Percentiles rank a stretch among this genome's conserved stretches.
These are phyloP conservation scores for Sphagnum contortum DNA, from an alignment of 225 moss, liverwort and hornwort genomes.

Conservation along the genomic window DNA sequence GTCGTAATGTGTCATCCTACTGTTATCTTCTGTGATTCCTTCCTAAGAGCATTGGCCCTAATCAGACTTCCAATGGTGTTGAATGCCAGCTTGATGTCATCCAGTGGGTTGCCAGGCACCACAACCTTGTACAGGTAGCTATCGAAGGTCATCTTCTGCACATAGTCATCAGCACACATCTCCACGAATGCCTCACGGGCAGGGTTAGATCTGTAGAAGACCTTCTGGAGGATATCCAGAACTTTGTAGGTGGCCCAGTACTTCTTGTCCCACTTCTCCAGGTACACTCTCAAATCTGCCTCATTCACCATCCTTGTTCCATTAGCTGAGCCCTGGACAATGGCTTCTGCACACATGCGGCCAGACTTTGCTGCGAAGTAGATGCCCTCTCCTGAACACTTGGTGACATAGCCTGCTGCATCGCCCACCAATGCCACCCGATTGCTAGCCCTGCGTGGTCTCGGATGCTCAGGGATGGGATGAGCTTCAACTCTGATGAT, in stretches of 20 bases:
- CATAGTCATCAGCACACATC: constrained; percentile 96
- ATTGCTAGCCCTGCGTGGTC: constrained; percentile 62
- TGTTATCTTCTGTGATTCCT: constrained; percentile 49
- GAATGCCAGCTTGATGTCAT: constrained; percentile 88
- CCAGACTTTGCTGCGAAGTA: constrained; percentile 98
- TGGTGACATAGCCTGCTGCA: constrained; percentile 94
- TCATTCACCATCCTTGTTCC: constrained; percentile 85
- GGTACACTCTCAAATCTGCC: constrained; percentile 72
- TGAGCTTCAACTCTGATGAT: constrained; percentile 97
- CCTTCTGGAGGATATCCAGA: constrained; percentile 91
- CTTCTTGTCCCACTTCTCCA: constrained; percentile 96
- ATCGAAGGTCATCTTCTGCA: constrained; percentile 99
- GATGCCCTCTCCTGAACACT: constrained; percentile 96
- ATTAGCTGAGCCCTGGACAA: constrained; percentile 70
- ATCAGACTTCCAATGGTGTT: constrained; percentile 93
- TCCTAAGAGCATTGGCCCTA: constrained; percentile 77
- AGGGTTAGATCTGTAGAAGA: constrained; percentile 93
- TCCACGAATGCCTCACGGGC: constrained; percentile 96
- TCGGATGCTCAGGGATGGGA: constrained; percentile 96
- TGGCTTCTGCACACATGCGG: constrained; percentile 94
- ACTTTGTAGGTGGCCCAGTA: constrained; percentile 99
- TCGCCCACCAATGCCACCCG: constrained; percentile 90
- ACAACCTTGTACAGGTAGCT: constrained; percentile 98
- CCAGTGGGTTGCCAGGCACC: constrained; percentile 91
- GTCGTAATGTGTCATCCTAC: constrained; percentile 1